These are phyloP conservation scores for Clavispora fructus DNA, from an alignment of 805 yeast genomes.

Conservation along the genomic window DNA sequence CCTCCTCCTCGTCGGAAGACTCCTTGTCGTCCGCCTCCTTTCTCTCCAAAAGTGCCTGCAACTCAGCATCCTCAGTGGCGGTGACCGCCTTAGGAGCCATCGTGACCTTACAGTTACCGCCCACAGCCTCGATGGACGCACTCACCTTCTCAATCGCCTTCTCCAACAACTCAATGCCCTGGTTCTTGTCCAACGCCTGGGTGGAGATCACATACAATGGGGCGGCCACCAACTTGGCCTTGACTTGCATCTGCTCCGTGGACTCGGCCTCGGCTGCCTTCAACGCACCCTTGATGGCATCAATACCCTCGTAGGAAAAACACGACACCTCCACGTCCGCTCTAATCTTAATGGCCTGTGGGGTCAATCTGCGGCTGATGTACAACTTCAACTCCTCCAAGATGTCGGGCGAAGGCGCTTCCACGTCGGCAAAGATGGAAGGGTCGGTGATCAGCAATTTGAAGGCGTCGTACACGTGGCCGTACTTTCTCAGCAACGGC, in stretches of 20 bases:
- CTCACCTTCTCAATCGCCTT: slow-evolving; percentile 75
- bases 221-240: slow-evolving; percentile 94
- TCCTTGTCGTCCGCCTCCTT: slow-evolving; percentile 85
- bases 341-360: slow-evolving; percentile 95
- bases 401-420: slow-evolving; percentile 66
- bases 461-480: slow-evolving; percentile 97
- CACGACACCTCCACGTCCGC: slow-evolving; percentile 99
- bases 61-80: slow-evolving; percentile 96
- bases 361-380: slow-evolving; percentile 90
- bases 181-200: slow-evolving; percentile 85
- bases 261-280: slow-evolving; percentile 79
- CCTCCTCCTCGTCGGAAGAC: slow-evolving; percentile 75
- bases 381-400: slow-evolving; percentile 81
- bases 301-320: slow-evolving; percentile 95
- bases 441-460: slow-evolving; percentile 92
- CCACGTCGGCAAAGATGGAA: slow-evolving; percentile 74
- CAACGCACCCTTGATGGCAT: slow-evolving; percentile 89
- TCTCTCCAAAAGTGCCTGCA: slow-evolving; percentile 90
- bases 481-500: slow-evolving; percentile 93
- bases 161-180: slow-evolving; percentile 76
- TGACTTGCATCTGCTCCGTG: slow-evolving; percentile 81
- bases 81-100: slow-evolving; percentile 99
- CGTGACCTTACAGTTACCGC: slow-evolving; percentile 85
- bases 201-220: slow-evolving; percentile 93
- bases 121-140: slow-evolving; percentile 62